Evolutionary conservation across 2,329 filamentous ascomycete species (phyloP), one percentile per base, ranked within the genome.

Genomic region (Verticillium nonalfalfae): DNA sequence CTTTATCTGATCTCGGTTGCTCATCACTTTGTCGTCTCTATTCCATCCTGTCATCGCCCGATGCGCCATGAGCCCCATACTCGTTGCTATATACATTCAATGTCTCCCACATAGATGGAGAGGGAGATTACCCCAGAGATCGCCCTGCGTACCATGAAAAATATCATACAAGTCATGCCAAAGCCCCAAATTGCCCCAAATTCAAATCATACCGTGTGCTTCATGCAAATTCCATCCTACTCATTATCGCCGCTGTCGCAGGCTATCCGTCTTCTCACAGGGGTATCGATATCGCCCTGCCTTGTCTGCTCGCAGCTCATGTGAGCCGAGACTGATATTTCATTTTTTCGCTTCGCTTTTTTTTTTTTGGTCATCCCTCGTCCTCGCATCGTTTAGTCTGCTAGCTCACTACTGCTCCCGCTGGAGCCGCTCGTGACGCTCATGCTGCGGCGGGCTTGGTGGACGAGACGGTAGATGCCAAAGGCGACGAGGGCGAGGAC

Each of bases 391-490:
- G 18, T 52, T 31, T 52, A 52, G 45, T 52, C 45, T 52, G 45
- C 45, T 52, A 52, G 11, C 33, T 56, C 66, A 60, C 65, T 67
- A 56, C 68, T 68, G 64, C 69, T 73, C 38, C 68, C 67, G 61
- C 67, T 69, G 39, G 71, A 71, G 50, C 66, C 67, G 2, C 70
- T 72, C 14, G 75, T 74, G 60, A 76, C 72, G 63, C 74, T 79
- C 66, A 80, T 75, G 61, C 75, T 74, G 58, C 68, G 68, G 50
- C 82, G 75, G 21, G 81, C 84, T 34, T 80, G 73, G 66, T 79
- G 78, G 58, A 88, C 85, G 9, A 88, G 75, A 62, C 81, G 79
- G 75, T 85, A 88, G 73, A 88, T 88, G 64, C 84, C 86, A 68
- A 87, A 87, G 7, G 83, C 81, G 60, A 88, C 84, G 62, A 77